These are phyloP conservation scores for Xylaria flabelliformis DNA, from an alignment of 495 filamentous ascomycete species.

Conservation along the genomic window DNA sequence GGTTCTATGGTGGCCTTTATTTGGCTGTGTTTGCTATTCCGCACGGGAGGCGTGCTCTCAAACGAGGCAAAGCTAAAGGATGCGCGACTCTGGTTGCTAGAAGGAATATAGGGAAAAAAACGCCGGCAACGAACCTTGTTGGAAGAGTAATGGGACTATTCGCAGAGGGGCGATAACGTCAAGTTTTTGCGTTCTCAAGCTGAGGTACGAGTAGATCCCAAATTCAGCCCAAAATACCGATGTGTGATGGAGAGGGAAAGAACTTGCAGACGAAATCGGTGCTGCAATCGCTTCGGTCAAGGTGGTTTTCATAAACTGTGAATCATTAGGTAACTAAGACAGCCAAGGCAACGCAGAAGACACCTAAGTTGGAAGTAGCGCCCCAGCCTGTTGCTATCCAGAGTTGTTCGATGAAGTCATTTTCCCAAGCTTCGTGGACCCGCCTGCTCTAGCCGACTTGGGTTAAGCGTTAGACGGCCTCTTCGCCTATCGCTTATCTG, in stretches of 20 bases:
- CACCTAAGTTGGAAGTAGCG: neutral
- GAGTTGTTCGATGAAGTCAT: slow-evolving; percentile 26
- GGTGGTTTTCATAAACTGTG: neutral
- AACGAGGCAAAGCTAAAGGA: neutral
- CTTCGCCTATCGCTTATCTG: slow-evolving; percentile 19
- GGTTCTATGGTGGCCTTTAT: neutral
- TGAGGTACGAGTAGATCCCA: neutral
- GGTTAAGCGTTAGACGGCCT: neutral
- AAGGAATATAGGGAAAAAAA: too few relatives aligned
- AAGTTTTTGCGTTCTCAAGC: neutral
- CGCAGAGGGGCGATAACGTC: neutral
- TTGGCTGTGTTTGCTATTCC: neutral
- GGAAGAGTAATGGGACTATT: neutral
- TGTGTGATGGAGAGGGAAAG: neutral
- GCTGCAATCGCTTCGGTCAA: neutral
- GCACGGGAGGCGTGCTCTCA: neutral
- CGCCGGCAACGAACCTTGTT: neutral
- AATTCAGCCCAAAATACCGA: neutral
- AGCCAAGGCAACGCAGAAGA: neutral
- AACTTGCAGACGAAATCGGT: neutral
- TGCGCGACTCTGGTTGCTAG: neutral
- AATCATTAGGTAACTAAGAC: neutral
- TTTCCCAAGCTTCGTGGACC: slow-evolving; percentile 8
- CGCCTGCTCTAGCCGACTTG: slow-evolving; percentile 13
- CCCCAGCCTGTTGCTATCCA: neutral